Base-by-base conservation (phyloP, 2,329 filamentous ascomycete species). In the Nigrograna mackinnonii region DNA sequence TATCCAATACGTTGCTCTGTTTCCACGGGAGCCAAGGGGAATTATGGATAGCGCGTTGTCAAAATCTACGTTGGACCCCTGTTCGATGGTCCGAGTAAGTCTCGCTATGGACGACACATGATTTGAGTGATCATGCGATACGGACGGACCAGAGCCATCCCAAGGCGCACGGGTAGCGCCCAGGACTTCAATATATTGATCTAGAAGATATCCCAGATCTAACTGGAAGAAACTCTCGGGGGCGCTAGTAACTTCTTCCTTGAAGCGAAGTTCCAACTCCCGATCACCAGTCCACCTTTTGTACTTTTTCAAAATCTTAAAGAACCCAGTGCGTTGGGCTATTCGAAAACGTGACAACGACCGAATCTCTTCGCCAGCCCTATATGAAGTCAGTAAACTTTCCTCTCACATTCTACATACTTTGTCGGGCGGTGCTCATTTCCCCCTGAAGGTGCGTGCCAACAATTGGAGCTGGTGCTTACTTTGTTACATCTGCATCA, bases 241-340 rank as follows among this genome's bases (percentile, higher is more conserved):
- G 41, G 82, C 76, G 37, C 75, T 74, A 35, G 89, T 74, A 18
- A 92, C 71, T 53, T 84, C 79, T 21, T 84, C 78, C 47, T 80
- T 82, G 67, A 94, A 87, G 18, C 84, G 80, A 34, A 74, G 72
- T 46, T 80, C 79, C 17, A 94, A 73, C 0, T 79, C 76, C 5
- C 75, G 75, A 17, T 88, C 91, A 30, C 84, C 83, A 3, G 89
- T 92, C 89, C 89, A 94, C 78, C 91, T 91, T 78, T 86, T 75
- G 70, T 94, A 92, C 64, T 95, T 95, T 66, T 92, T 94, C 22
- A 91, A 73, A 26, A 95, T 85, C 70, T 95, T 95, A 41, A 82
- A 80, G 57, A 95, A 91, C 4, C 86, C 89, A 4, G 85, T 80
- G 7, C 84, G 77, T 62, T 95, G 89, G 2, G 86, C 86, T 45